Evolutionary conservation across 345 rosid species (phyloP).

Genomic region (Hirschfeldia incana): DNA sequence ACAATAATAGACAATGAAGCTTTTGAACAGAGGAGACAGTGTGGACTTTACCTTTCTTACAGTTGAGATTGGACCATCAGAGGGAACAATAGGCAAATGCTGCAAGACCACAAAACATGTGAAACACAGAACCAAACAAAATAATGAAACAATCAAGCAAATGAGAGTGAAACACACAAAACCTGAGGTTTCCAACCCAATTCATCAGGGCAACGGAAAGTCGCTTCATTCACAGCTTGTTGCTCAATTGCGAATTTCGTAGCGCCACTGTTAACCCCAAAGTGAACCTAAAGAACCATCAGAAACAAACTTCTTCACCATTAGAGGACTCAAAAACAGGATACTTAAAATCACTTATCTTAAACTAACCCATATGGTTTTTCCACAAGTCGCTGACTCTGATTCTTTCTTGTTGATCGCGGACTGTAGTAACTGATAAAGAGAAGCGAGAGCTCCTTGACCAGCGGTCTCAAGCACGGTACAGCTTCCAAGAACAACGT

Average conservation of each 20-base stretch:
- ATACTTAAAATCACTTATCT: neutral
- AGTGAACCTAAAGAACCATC: slow-evolving; percentile 56
- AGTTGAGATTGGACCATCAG: neutral
- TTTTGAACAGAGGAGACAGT: neutral
- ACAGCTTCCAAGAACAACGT: slow-evolving; percentile 73
- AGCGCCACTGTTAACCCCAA: slow-evolving; percentile 98
- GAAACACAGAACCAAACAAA: no score
- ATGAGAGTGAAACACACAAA: neutral
- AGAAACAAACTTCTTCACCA: slow-evolving; percentile 8
- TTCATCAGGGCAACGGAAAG: slow-evolving; percentile 96
- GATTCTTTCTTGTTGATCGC: slow-evolving; percentile 50
- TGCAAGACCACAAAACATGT: neutral
- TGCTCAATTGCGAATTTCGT: slow-evolving; percentile 81
- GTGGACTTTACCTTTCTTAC: neutral
- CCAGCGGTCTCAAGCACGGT: slow-evolving; percentile 91
- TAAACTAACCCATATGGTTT: slow-evolving; percentile 78
- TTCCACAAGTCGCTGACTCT: slow-evolving; percentile 48
- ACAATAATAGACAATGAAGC: neutral
- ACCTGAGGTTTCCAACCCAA: slow-evolving; percentile 48
- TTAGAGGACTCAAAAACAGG: neutral
- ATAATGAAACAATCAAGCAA: no score
- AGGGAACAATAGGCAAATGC: neutral
- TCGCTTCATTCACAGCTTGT: slow-evolving; percentile 97
- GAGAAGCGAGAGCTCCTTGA: slow-evolving; percentile 62
- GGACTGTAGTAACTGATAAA: slow-evolving; percentile 65